phyloP scores from a whole-genome alignment of 192 early-diverging fungal genomes.

The Phlyctochytrium planicorne region DNA sequence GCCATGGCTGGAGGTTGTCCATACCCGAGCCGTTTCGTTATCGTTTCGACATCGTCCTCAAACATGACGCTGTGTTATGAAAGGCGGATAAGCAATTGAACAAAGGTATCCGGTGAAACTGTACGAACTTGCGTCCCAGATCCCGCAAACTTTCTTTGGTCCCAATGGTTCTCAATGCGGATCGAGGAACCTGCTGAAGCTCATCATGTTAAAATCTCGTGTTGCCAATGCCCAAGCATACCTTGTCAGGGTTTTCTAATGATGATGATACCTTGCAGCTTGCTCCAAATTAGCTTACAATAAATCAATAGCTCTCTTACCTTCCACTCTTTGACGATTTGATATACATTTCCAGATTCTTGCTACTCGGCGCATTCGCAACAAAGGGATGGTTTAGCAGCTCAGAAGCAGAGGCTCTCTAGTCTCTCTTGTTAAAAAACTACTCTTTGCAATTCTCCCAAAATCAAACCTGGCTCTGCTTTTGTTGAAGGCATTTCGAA shows the following conservation, averaged over 20 bases:
- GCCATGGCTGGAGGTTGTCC: neutral
- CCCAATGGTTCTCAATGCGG: neutral
- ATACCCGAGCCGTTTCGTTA: neutral
- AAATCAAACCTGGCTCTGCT: conserved; percentile 64
- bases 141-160: neutral
- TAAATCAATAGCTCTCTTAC: neutral
- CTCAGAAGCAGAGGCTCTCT: conserved; percentile 87
- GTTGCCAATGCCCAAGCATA: neutral
- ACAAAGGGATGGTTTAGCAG: conserved; percentile 88
- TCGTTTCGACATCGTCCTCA: neutral
- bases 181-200: neutral
- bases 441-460: conserved; percentile 10
- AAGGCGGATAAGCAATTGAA: neutral
- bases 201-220: neutral
- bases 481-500: conserved; percentile 78
- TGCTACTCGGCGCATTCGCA: conserved; percentile 43
- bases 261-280: neutral
- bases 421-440: conserved; percentile 8
- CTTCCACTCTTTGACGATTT: neutral
- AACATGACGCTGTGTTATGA: neutral
- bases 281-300: neutral
- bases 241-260: neutral
- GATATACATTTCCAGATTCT: neutral
- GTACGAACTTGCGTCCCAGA: neutral
- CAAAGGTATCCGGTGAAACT: neutral